A percentile compares a stretch with the other conserved stretches of the same genome.
Evolutionary conservation across 306 rosid genomes (phyloP).

Genomic region (Mucuna pruriens): DNA sequence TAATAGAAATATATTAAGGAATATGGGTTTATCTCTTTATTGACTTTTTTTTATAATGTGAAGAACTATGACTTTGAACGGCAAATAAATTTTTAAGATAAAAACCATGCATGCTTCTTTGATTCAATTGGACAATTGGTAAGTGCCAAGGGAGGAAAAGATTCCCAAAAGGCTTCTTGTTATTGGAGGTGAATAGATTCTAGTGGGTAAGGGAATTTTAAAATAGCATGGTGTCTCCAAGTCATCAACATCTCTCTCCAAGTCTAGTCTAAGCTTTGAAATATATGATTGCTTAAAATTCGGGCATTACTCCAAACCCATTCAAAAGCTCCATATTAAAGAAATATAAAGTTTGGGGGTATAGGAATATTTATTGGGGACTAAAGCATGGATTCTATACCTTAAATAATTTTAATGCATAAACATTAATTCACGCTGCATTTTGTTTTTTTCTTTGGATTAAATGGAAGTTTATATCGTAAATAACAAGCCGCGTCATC

Average conservation of each 20-base stretch:
- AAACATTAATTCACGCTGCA: too few relatives aligned
- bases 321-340: not conserved
- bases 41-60: too few relatives aligned
- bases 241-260: not conserved
- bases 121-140: not conserved
- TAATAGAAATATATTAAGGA: too few relatives aligned
- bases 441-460: too few relatives aligned
- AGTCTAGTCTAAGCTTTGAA: not conserved
- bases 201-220: not conserved
- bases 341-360: not conserved
- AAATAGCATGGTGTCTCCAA: too few relatives aligned
- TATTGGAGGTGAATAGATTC: not conserved
- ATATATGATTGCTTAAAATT: not conserved
- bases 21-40: too few relatives aligned
- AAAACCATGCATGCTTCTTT: not conserved
- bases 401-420: not conserved
- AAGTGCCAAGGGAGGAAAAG: not conserved
- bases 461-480: too few relatives aligned
- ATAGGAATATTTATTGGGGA: not conserved
- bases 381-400: not conserved
- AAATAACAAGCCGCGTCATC: too few relatives aligned
- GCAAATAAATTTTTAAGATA: too few relatives aligned
- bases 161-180: not conserved
- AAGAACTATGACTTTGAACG: too few relatives aligned
- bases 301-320: not conserved